Evolutionary conservation across 345 rosid species (phyloP).

Genomic region (Kandelia obovata): DNA sequence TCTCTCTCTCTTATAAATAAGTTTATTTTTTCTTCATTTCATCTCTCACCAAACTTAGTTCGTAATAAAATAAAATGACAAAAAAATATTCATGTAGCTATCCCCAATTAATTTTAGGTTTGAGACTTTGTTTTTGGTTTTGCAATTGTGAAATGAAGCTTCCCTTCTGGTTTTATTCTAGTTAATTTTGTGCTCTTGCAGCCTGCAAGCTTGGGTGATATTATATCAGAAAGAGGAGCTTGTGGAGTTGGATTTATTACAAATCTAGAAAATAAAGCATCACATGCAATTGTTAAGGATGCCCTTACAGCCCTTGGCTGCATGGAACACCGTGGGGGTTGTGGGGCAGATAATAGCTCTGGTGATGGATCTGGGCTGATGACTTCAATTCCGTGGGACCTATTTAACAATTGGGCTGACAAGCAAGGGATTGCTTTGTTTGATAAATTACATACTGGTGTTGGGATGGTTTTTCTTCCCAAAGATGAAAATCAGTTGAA

Average conservation of each 20-base stretch:
- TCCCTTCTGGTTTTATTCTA: neutral
- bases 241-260: slow-evolving; percentile 99
- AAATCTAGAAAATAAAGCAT: slow-evolving; percentile 83
- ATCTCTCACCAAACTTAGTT: too few relatives aligned
- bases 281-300: slow-evolving; percentile 70
- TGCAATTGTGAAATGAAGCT: slow-evolving; percentile 6
- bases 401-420: slow-evolving; percentile 72
- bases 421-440: slow-evolving; percentile 68
- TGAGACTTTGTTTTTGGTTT: too few relatives aligned
- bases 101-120: too few relatives aligned
- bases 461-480: slow-evolving; percentile 94
- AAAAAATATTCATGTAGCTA: too few relatives aligned
- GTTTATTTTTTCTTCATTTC: too few relatives aligned
- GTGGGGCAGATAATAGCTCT: slow-evolving; percentile 98
- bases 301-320: slow-evolving; percentile 93
- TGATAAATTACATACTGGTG: slow-evolving; percentile 85
- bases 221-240: slow-evolving; percentile 91
- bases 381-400: slow-evolving; percentile 98
- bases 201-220: slow-evolving; percentile 87
- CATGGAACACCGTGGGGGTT: slow-evolving; percentile 99
- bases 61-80: too few relatives aligned
- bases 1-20: too few relatives aligned
- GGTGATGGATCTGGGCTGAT: slow-evolving; percentile 97
- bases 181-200: slow-evolving; percentile 19
- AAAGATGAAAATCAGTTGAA: slow-evolving; percentile 50